Percentiles rank a stretch among this genome's conserved stretches.
phyloP scores from a whole-genome alignment of 2,329 filamentous ascomycete species.

The Peltaster fructicola region DNA sequence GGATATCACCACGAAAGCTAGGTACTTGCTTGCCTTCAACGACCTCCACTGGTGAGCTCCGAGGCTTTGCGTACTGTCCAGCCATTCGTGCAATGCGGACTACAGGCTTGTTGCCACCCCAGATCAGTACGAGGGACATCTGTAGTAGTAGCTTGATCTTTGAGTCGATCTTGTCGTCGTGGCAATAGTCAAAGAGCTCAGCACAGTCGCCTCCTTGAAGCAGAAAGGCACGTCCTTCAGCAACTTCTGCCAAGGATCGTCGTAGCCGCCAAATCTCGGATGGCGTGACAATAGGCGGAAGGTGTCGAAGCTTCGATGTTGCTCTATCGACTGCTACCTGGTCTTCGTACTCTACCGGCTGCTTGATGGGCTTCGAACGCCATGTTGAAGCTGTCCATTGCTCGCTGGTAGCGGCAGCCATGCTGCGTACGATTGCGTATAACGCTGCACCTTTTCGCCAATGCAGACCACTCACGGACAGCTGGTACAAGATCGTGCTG shows the following conservation, averaged over 20 bases:
- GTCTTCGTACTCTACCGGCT: slow-evolving; percentile 54
- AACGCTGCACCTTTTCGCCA: too few relatives aligned
- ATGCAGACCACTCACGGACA: too few relatives aligned
- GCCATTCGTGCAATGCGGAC: slow-evolving; percentile 93
- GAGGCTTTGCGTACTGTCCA: slow-evolving; percentile 91
- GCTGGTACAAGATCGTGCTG: too few relatives aligned
- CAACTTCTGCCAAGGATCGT: slow-evolving; percentile 64
- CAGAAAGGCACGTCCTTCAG: slow-evolving; percentile 77
- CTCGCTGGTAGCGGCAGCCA: too few relatives aligned
- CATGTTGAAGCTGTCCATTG: slow-evolving; percentile 52
- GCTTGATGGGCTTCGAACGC: slow-evolving; percentile 63
- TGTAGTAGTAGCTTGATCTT: slow-evolving; percentile 95
- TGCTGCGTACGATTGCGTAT: too few relatives aligned
- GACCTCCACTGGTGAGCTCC: slow-evolving; percentile 73
- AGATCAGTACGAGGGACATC: slow-evolving; percentile 92
- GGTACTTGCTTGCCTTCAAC: slow-evolving; percentile 66
- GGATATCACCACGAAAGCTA: slow-evolving; percentile 85
- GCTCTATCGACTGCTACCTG: slow-evolving; percentile 40
- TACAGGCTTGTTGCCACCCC: slow-evolving; percentile 65
- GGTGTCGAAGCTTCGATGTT: slow-evolving; percentile 43
- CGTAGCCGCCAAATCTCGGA: slow-evolving; percentile 67
- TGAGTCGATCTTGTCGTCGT: slow-evolving; percentile 71
- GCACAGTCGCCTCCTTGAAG: slow-evolving; percentile 95
- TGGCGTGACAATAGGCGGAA: slow-evolving; percentile 66
- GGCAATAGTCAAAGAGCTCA: slow-evolving; percentile 93